Percentiles rank a stretch among this genome's conserved stretches.
These are phyloP conservation scores for Dictyostelium capitatum DNA, from an alignment of 78 protist species.

Conservation along the genomic window DNA sequence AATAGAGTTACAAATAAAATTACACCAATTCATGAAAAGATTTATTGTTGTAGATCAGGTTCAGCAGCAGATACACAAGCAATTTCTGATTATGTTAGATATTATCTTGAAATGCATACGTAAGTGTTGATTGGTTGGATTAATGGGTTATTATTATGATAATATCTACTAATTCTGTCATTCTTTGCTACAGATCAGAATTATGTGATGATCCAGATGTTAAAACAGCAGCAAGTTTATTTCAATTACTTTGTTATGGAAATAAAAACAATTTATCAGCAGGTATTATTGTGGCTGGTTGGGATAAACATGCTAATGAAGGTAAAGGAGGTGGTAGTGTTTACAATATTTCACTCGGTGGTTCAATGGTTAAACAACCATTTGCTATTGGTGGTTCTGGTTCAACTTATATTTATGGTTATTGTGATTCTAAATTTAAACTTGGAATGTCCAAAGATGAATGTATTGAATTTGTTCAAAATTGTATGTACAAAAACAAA, in stretches of 20 bases:
- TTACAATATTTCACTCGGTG: conserved; percentile 97
- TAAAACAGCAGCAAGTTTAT: conserved; percentile 95
- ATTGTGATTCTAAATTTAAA: conserved; percentile 94
- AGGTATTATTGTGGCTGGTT: conserved; percentile 98
- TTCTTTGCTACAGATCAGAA: conserved; percentile 79
- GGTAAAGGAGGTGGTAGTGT: conserved; percentile 91
- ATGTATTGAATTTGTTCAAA: conserved; percentile 90
- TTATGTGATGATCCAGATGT: conserved; percentile 91
- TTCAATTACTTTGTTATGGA: conserved; percentile 90
- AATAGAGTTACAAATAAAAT: conserved; percentile 98
- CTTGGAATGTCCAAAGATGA: conserved; percentile 95
- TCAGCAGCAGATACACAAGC: conserved; percentile 99
- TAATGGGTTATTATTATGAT: background rate
- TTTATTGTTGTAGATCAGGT: conserved; percentile 98
- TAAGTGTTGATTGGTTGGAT: conserved; percentile 25
- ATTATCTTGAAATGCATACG: conserved; percentile 91
- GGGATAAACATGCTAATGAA: conserved; percentile 85
- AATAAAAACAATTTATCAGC: conserved; percentile 95
- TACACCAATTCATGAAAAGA: conserved; percentile 91
- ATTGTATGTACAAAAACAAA: conserved; percentile 28
- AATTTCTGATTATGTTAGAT: conserved; percentile 90
- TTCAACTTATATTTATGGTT: conserved; percentile 96
- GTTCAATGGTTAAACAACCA: conserved; percentile 90
- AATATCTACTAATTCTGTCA: background rate
- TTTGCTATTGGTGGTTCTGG: conserved; percentile 98